phyloP scores from a whole-genome alignment of 163 green algal genomes.

The Prototheca wickerhamii region DNA sequence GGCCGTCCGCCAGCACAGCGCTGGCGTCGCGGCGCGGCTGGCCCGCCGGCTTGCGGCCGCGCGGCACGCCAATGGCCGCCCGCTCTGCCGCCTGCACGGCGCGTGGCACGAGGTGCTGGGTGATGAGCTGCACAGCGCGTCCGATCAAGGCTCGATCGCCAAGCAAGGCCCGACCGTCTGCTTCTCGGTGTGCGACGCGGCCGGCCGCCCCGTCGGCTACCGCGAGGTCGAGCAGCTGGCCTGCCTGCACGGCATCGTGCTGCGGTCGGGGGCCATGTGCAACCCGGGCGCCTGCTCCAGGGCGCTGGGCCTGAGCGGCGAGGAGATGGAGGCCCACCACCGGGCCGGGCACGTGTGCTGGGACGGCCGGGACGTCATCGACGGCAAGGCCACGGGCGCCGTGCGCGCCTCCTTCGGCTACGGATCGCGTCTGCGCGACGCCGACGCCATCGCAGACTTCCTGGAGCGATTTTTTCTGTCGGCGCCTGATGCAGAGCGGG shows the following conservation, averaged over 20 bases:
- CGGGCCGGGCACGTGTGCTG: slow-evolving; percentile 70
- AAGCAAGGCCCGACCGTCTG: slow-evolving; percentile 58
- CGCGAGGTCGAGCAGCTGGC: slow-evolving; percentile 50
- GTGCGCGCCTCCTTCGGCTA: slow-evolving; percentile 77
- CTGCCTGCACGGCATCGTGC: slow-evolving; percentile 49
- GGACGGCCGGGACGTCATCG: slow-evolving; percentile 71
- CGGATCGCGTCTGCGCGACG: slow-evolving; percentile 58
- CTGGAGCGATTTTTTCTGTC: slow-evolving; percentile 59
- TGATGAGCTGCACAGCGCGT: too few species aligned
- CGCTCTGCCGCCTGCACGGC: slow-evolving; percentile 55
- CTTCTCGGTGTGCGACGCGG: slow-evolving; percentile 64
- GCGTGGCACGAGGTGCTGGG: neutral
- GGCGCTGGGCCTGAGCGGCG: slow-evolving; percentile 47
- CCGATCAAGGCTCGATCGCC: too few species aligned
- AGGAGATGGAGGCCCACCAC: slow-evolving; percentile 20
- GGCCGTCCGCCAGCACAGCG: slow-evolving; percentile 14
- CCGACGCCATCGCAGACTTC: slow-evolving; percentile 41
- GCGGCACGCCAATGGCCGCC: slow-evolving; percentile 39
- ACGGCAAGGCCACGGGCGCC: slow-evolving; percentile 61
- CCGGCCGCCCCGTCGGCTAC: slow-evolving; percentile 62
- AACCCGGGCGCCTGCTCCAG: slow-evolving; percentile 77
- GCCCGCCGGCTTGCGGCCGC: slow-evolving; percentile 36
- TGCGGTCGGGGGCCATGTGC: slow-evolving; percentile 82
- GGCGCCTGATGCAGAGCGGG: neutral
- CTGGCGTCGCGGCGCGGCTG: slow-evolving; percentile 11